phyloP scores from a whole-genome alignment of 2,329 filamentous ascomycete species.

The Aureobasidium sp. region DNA sequence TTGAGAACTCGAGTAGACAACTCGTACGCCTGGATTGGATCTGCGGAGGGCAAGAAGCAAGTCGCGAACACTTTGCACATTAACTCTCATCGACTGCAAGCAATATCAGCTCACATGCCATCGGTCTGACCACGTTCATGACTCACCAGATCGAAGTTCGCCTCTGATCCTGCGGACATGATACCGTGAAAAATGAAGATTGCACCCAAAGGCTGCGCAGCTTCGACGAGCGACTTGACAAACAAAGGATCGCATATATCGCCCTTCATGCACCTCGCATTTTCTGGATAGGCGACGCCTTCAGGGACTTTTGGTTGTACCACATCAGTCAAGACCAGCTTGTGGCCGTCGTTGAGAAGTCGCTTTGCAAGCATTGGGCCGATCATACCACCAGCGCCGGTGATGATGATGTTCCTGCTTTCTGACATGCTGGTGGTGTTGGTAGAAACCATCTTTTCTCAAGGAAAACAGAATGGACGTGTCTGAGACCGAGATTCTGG shows the following conservation, averaged over 20 bases:
- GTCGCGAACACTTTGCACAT: neutral
- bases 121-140: accelerated
- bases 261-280: neutral
- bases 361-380: neutral
- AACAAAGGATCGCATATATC: neutral
- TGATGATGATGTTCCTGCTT: neutral
- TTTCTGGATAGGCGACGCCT: neutral
- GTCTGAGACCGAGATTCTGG: too few species aligned
- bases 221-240: neutral
- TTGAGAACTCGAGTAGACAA: neutral
- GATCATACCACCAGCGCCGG: neutral
- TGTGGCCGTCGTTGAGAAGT: neutral
- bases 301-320: neutral
- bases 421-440: neutral
- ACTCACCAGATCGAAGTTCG: neutral
- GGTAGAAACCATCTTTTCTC: too few species aligned
- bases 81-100: neutral
- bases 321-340: neutral
- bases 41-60: neutral
- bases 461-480: too few species aligned
- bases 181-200: conserved; percentile 1
- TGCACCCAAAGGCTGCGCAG: neutral
- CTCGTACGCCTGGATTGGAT: neutral
- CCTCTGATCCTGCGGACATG: neutral
- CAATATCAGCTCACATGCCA: neutral